phyloP scores from a whole-genome alignment of 169 alveolate genomes.

The Toxoplasma gondii region DNA sequence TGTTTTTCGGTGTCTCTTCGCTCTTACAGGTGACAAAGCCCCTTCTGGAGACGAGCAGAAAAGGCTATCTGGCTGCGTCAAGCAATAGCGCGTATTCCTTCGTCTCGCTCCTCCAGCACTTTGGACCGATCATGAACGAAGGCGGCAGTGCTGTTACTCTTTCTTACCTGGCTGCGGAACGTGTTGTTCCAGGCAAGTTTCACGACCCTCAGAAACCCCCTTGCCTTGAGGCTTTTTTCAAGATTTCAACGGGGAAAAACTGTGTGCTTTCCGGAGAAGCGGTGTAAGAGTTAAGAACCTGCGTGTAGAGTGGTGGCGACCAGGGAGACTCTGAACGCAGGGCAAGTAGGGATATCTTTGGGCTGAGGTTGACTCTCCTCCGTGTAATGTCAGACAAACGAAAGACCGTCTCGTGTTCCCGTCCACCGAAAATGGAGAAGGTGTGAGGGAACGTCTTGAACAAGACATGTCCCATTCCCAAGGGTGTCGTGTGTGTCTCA shows the following conservation, averaged over 20 bases:
- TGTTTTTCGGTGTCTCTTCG: no score
- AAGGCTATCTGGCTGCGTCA: slow-evolving; percentile 82
- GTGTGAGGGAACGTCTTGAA: no score
- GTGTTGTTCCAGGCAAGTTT: slow-evolving; percentile 71
- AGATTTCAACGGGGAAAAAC: neutral
- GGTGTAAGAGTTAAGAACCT: no score
- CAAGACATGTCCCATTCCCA: no score
- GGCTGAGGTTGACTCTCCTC: no score
- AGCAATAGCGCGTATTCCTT: slow-evolving; percentile 81
- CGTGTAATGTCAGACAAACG: no score
- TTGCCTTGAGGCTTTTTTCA: slow-evolving; percentile 1
- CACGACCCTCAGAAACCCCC: neutral
- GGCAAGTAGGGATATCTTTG: no score
- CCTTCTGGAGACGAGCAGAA: slow-evolving; percentile 80
- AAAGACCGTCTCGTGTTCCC: no score
- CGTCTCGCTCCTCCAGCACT: slow-evolving; percentile 79
- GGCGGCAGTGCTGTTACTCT: slow-evolving; percentile 77
- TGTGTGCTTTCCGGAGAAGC: neutral
- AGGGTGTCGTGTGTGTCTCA: no score
- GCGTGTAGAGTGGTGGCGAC: no score
- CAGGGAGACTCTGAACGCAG: no score
- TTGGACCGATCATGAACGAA: slow-evolving; percentile 78
- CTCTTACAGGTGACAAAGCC: slow-evolving; percentile 73
- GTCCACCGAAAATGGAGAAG: no score
- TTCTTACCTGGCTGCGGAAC: slow-evolving; percentile 79